These are phyloP conservation scores for Suillus alpinus DNA, from an alignment of 768 basidiomycete genomes.

Conservation along the genomic window DNA sequence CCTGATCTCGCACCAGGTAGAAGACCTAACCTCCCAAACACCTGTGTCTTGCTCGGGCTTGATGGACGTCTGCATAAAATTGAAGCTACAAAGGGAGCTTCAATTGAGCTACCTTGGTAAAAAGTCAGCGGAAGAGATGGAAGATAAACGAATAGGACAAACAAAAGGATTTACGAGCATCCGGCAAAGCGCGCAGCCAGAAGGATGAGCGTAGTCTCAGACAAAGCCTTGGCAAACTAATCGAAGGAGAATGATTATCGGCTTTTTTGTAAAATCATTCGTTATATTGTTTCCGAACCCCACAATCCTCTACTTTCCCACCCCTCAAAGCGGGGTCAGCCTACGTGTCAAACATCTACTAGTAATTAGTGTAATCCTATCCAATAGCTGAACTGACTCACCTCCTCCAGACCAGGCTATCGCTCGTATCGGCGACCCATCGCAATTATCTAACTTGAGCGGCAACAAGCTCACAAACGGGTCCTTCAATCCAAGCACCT, in stretches of 20 bases:
- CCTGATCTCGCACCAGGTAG: conserved; percentile 6
- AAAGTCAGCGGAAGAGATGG: background rate
- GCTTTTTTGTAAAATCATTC: conserved; percentile 1
- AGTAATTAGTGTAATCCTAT: background rate
- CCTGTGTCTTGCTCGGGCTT: background rate
- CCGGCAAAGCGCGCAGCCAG: background rate
- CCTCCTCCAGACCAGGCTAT: conserved; percentile 42
- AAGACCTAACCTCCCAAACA: conserved; percentile 4
- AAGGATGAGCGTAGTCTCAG: background rate
- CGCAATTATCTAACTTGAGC: conserved; percentile 52
- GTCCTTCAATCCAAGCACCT: conserved; percentile 29
- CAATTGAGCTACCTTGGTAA: background rate
- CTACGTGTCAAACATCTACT: background rate
- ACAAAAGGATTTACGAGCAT: background rate
- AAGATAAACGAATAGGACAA: background rate
- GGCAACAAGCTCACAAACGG: conserved; percentile 56
- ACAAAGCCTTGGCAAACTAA: background rate
- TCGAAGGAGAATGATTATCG: conserved; percentile 1
- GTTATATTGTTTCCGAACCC: background rate
- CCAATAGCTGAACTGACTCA: background rate
- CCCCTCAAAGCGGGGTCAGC: background rate
- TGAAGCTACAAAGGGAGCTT: conserved; percentile 7
- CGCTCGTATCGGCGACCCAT: conserved; percentile 68
- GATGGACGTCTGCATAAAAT: conserved; percentile 6
- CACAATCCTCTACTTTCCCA: background rate